These are phyloP conservation scores for Aspergillus nomiae DNA, from an alignment of 2,329 filamentous ascomycete species.

Conservation along the genomic window DNA sequence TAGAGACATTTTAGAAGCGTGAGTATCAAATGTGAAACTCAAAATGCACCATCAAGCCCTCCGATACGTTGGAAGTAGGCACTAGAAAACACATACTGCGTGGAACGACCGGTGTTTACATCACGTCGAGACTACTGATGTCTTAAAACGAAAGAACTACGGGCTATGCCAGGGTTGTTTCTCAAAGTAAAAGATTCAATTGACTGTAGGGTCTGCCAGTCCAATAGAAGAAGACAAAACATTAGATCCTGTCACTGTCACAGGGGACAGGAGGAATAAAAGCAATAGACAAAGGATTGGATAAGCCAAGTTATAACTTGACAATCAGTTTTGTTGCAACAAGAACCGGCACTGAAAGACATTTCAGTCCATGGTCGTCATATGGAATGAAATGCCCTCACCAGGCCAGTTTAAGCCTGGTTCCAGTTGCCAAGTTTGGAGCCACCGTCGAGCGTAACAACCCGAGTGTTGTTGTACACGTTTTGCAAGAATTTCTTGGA, in stretches of 20 bases:
- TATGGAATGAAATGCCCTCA: neutral
- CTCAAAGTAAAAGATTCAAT: neutral
- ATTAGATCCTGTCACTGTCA: neutral
- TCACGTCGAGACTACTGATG: neutral
- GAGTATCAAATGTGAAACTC: no score
- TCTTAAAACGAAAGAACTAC: neutral
- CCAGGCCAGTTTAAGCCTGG: neutral
- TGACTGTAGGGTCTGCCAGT: neutral
- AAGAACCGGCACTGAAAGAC: neutral
- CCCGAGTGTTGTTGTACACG: neutral
- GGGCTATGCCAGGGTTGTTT: neutral
- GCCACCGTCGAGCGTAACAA: neutral
- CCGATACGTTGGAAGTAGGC: no score
- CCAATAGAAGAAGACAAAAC: neutral
- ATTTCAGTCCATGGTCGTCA: neutral
- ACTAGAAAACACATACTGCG: no score
- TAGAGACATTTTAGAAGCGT: no score
- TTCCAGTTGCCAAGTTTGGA: neutral
- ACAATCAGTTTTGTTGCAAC: neutral
- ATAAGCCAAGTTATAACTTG: neutral
- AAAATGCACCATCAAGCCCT: no score
- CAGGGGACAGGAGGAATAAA: neutral
- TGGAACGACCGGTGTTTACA: neutral
- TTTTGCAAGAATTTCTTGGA: neutral
- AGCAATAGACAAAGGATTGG: neutral